Conservation (phyloP, 2,329 filamentous ascomycete genomes). For the Colletotrichum higginsianum region DNA sequence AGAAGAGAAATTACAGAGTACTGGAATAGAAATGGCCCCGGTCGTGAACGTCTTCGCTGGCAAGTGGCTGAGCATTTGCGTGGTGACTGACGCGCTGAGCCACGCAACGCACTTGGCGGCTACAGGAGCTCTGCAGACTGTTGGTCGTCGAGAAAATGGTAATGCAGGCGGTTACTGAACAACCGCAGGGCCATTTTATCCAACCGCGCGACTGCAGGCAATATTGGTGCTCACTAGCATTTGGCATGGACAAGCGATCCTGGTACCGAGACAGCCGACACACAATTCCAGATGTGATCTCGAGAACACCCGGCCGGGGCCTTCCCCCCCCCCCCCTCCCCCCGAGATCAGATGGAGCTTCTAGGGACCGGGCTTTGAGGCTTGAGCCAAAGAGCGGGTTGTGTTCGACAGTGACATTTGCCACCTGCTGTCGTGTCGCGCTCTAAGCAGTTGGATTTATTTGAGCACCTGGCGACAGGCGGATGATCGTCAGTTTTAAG, state of each 20-base stretch:
- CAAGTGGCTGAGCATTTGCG: no score
- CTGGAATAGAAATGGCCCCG: no score
- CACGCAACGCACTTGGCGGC: no score
- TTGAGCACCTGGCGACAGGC: slow-evolving; percentile 11
- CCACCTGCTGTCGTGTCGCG: slow-evolving; percentile 39
- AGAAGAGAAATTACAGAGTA: no score
- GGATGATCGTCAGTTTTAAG: not conserved
- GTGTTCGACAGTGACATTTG: slow-evolving; percentile 25
- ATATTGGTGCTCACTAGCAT: no score
- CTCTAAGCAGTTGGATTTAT: slow-evolving; percentile 19
- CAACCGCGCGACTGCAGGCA: no score
- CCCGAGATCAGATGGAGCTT: not conserved
- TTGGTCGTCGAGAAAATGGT: no score
- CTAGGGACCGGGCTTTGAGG: not conserved
- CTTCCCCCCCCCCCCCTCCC: not conserved
- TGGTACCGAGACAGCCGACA: slow-evolving; percentile 26
- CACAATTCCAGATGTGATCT: not conserved
- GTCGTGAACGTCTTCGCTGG: no score
- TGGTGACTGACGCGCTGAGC: no score
- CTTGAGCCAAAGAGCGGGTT: slow-evolving; percentile 7
- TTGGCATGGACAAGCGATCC: slow-evolving; percentile 6
- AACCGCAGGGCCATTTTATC: no score
- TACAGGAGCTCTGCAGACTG: no score
- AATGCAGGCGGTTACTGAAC: no score
- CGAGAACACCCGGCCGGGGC: not conserved